phyloP scores from a whole-genome alignment of 495 filamentous ascomycete genomes.

The Xylaria bambusicola region DNA sequence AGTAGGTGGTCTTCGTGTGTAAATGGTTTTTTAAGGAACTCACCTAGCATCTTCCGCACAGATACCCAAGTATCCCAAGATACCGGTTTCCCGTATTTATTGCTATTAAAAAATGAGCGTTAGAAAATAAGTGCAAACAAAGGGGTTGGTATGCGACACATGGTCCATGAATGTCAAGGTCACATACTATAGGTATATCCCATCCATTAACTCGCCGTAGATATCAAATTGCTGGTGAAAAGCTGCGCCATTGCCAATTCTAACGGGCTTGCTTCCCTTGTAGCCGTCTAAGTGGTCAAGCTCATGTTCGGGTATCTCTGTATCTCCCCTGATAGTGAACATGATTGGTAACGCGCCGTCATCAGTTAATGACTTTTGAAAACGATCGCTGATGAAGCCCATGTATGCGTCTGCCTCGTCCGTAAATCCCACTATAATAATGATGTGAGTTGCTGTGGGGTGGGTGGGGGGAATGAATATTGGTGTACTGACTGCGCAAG shows the following conservation, averaged over 20 bases:
- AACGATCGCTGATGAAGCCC: constrained; percentile 69
- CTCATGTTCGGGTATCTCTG: constrained; percentile 68
- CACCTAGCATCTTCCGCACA: constrained; percentile 59
- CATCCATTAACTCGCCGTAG: constrained; percentile 75
- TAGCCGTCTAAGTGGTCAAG: constrained; percentile 69
- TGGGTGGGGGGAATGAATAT: no score
- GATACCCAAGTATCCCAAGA: constrained; percentile 70
- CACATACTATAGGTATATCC: constrained; percentile 63
- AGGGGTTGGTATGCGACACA: no score
- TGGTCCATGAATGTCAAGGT: no score
- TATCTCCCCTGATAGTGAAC: constrained; percentile 73
- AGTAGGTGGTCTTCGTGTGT: no score
- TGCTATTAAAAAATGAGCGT: constrained; percentile 31
- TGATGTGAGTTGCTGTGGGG: no score
- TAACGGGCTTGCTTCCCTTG: constrained; percentile 64
- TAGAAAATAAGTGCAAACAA: no score
- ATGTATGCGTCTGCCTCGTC: constrained; percentile 74
- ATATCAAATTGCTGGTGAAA: constrained; percentile 76
- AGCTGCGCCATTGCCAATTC: constrained; percentile 74
- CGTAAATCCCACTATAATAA: constrained; percentile 58
- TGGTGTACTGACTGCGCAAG: constrained; percentile 51
- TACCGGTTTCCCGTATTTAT: constrained; percentile 74
- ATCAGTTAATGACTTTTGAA: constrained; percentile 49
- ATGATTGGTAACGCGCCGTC: constrained; percentile 69
- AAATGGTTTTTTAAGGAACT: constrained; percentile 1